These are phyloP conservation scores for Mycosphaerella arachidis DNA, from an alignment of 2,329 filamentous ascomycete genomes.

Conservation along the genomic window DNA sequence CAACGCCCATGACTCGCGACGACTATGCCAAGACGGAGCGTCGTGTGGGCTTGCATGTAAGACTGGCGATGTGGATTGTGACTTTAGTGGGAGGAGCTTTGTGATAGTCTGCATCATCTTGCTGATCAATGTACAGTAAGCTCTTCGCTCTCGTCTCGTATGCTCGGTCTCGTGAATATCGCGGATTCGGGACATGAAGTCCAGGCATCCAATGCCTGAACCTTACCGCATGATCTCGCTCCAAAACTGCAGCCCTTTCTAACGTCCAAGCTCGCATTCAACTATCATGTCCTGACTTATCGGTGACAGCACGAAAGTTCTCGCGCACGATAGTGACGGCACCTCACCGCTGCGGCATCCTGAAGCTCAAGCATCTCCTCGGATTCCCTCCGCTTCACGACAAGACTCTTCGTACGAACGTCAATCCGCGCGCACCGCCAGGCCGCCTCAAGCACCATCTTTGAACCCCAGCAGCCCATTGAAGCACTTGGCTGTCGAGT, in stretches of 20 bases:
- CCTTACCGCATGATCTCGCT: background rate
- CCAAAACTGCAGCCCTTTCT: background rate
- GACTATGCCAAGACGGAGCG: slow-evolving; percentile 79
- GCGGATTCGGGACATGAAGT: background rate
- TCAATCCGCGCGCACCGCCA: background rate
- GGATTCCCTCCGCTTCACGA: background rate
- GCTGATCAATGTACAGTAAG: background rate
- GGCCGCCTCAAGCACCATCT: no score
- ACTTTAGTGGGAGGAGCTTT: slow-evolving; percentile 80
- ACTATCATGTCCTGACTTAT: background rate
- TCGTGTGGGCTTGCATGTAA: slow-evolving; percentile 77
- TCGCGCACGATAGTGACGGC: background rate
- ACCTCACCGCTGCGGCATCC: background rate
- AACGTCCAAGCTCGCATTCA: background rate
- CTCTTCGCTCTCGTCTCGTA: background rate
- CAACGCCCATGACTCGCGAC: slow-evolving; percentile 62
- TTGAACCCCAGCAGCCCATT: background rate
- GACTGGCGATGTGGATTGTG: slow-evolving; percentile 91
- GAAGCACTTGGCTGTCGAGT: background rate
- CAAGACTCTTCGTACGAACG: background rate
- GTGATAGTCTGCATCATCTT: slow-evolving; percentile 39
- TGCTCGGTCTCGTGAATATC: background rate
- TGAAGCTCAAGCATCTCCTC: background rate
- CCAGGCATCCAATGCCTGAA: background rate
- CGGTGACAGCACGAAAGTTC: background rate